These are phyloP conservation scores for Thecamonas trahens DNA, from an alignment of 78 protist species.

Conservation along the genomic window DNA sequence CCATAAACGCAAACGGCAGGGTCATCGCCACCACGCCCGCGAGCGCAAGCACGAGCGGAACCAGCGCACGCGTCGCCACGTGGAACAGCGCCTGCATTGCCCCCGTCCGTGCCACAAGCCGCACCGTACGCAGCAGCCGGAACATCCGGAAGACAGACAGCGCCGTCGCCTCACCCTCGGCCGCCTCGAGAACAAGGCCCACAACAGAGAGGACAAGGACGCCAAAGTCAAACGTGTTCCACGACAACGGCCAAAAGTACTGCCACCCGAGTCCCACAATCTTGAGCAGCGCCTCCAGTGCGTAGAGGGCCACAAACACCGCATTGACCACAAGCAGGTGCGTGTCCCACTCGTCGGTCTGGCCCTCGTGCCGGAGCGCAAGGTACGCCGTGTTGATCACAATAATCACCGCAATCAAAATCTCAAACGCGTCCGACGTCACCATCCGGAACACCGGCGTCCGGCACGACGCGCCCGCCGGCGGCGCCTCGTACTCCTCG, in stretches of 20 bases:
- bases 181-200: background rate
- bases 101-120: no score
- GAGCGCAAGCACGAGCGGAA: no score
- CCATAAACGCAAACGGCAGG: no score
- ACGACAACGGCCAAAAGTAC: background rate
- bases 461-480: no score
- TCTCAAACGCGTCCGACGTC: background rate
- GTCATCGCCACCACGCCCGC: no score
- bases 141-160: slow-evolving; percentile 3
- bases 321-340: background rate
- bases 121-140: slow-evolving; percentile 14
- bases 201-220: background rate
- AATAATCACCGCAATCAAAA: background rate
- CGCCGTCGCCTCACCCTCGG: no score
- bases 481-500: no score
- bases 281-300: slow-evolving; percentile 11
- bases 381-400: slow-evolving; percentile 1
- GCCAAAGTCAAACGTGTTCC: background rate
- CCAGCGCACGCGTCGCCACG: no score
- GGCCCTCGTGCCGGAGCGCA: background rate
- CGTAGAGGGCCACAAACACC: slow-evolving; percentile 6
- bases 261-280: background rate
- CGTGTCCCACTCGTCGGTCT: background rate
- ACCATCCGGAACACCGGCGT: background rate
- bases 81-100: no score